A percentile compares a stretch with the other conserved stretches of the same genome.
phyloP scores from a whole-genome alignment of 2,329 filamentous ascomycete species.

The Tolypocladium guangdongense region DNA sequence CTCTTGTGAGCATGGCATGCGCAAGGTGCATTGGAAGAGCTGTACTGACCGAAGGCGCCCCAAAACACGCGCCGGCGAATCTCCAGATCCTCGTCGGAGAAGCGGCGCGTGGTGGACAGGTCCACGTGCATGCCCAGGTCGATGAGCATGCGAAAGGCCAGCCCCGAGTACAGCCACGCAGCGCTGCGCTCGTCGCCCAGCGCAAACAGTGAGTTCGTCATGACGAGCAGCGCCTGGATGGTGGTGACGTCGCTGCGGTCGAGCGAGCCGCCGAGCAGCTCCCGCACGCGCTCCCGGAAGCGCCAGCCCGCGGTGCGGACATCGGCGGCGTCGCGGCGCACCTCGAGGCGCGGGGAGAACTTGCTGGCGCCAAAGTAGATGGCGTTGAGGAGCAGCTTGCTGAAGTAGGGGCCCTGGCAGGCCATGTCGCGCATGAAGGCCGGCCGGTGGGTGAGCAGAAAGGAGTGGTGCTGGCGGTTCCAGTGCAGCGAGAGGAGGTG shows the following conservation, averaged over 20 bases:
- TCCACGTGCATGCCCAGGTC: conserved; percentile 43
- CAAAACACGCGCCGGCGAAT: conserved; percentile 21
- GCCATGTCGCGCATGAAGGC: conserved; percentile 44
- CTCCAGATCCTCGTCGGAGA: conserved; percentile 34
- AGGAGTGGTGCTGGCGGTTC: conserved; percentile 41
- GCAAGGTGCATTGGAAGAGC: too few relatives aligned
- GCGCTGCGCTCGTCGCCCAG: conserved; percentile 37
- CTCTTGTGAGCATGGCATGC: too few relatives aligned
- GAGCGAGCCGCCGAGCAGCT: conserved; percentile 32
- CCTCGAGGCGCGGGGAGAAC: conserved; percentile 32
- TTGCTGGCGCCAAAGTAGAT: conserved; percentile 37
- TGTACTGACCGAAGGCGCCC: conserved; percentile 6
- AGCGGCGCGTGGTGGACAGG: conserved; percentile 16
- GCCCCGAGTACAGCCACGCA: conserved; percentile 47
- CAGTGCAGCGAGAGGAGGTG: conserved; percentile 40
- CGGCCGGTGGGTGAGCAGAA: conserved; percentile 38
- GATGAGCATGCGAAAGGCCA: conserved; percentile 43
- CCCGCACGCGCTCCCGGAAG: conserved; percentile 33
- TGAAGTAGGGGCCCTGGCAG: conserved; percentile 43
- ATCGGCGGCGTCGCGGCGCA: conserved; percentile 33
- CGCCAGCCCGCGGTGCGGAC: conserved; percentile 35
- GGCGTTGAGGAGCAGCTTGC: conserved; percentile 43
- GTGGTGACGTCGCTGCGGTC: conserved; percentile 41
- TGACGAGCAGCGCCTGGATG: conserved; percentile 40
- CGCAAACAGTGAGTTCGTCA: conserved; percentile 39